These are phyloP conservation scores for Drosera capensis DNA, from an alignment of 148 eudicot genomes.

Conservation along the genomic window DNA sequence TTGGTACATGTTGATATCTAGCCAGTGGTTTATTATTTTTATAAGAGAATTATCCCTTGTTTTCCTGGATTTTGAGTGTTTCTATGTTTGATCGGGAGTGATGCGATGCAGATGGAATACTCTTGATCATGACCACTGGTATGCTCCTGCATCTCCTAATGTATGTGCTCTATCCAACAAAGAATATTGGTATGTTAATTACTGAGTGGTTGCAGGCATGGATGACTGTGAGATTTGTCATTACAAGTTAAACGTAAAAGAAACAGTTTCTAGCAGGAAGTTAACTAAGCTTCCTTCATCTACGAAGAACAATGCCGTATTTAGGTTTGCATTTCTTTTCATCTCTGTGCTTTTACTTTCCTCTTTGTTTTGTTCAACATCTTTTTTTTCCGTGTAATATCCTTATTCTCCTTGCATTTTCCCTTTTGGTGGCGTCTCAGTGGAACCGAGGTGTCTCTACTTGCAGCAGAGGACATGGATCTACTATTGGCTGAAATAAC, in stretches of 20 bases:
- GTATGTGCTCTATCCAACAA: not conserved
- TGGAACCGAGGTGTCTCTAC: conserved; percentile 74
- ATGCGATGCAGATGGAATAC: conserved; percentile 61
- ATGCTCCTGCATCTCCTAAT: conserved; percentile 19
- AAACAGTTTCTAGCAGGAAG: conserved; percentile 30
- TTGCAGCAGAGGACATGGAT: conserved; percentile 25
- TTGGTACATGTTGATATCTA: not conserved
- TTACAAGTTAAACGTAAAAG: conserved; percentile 43
- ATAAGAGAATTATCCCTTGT: not conserved
- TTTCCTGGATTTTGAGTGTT: not conserved
- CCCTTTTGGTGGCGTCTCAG: no score
- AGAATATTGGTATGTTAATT: no score
- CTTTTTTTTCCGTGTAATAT: not conserved
- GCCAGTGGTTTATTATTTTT: not conserved
- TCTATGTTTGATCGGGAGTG: conserved; percentile 6
- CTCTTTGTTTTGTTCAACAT: not conserved
- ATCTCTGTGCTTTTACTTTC: not conserved
- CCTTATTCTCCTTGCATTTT: conserved; percentile 5
- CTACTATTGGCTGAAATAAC: conserved; percentile 25
- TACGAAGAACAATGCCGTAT: conserved; percentile 53
- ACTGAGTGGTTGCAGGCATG: no score
- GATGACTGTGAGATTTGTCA: conserved; percentile 42
- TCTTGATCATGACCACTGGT: conserved; percentile 68
- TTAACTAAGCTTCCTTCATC: conserved; percentile 39
- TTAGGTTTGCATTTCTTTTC: conserved; percentile 28